phyloP scores from a whole-genome alignment of 768 basidiomycete species.

The Scleroderma citrinum region DNA sequence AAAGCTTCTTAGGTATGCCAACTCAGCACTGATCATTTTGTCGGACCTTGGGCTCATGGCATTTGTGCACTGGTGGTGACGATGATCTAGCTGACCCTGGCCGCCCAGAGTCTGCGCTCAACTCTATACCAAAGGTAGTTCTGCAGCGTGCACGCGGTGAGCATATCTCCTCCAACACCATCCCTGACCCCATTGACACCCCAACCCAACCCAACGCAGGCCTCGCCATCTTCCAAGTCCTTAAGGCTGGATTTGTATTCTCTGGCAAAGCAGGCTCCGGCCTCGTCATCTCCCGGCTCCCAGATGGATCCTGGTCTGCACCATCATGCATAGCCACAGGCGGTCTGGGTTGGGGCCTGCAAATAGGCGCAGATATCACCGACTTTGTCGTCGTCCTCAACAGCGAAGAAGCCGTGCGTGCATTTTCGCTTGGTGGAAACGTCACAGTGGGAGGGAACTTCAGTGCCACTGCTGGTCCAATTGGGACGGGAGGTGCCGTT shows the following conservation, averaged over 20 bases:
- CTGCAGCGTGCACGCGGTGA: conserved; percentile 83
- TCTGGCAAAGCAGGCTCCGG: conserved; percentile 94
- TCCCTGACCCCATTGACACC: background rate
- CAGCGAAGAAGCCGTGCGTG: conserved; percentile 90
- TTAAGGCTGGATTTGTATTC: conserved; percentile 93
- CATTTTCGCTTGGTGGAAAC: conserved; percentile 94
- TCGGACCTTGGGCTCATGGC: background rate
- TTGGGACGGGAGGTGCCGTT: conserved; percentile 90
- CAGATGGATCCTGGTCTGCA: conserved; percentile 95
- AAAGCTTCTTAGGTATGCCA: conserved; percentile 75
- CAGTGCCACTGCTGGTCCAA: conserved; percentile 82
- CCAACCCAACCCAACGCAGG: conserved; percentile 40
- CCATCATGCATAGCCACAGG: conserved; percentile 97
- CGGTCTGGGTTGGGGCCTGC: conserved; percentile 90
- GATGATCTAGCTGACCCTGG: conserved; percentile 67
- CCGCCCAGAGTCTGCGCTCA: conserved; percentile 84
- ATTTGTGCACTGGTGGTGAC: background rate
- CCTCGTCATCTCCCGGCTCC: conserved; percentile 84
- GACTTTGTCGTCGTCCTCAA: conserved; percentile 98
- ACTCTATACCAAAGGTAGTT: conserved; percentile 90
- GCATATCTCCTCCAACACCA: conserved; percentile 4
- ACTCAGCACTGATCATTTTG: background rate
- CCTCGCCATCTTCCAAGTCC: conserved; percentile 89
- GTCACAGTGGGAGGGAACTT: conserved; percentile 91
- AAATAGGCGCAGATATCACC: conserved; percentile 92